Evolutionary conservation across 495 filamentous ascomycete genomes (phyloP).

Genomic region (Aspergillus egyptiacus): DNA sequence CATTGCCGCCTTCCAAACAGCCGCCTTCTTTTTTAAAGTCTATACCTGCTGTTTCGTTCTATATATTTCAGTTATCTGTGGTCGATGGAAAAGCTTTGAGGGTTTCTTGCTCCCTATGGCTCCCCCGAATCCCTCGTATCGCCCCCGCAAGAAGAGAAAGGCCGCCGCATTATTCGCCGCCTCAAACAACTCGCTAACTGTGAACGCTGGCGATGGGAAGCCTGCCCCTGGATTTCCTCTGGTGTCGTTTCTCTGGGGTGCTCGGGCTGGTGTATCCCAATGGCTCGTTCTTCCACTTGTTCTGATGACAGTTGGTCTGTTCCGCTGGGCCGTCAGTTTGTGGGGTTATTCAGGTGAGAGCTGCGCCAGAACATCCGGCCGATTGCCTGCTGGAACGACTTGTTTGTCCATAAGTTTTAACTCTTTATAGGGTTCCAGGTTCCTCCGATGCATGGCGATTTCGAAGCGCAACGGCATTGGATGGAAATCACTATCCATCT

Average conservation of each 20-base stretch:
- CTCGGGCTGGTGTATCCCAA: conserved; percentile 76
- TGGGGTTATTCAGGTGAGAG: conserved; percentile 88
- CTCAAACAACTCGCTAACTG: conserved; percentile 47
- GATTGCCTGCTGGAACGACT: too few relatives aligned
- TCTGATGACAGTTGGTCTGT: conserved; percentile 84
- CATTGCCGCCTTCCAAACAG: too few relatives aligned
- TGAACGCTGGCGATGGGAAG: conserved; percentile 35
- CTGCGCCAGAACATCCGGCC: not conserved
- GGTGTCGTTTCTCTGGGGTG: conserved; percentile 86
- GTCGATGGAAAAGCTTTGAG: conserved; percentile 27
- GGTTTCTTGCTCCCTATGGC: conserved; percentile 24
- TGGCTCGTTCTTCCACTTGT: conserved; percentile 86
- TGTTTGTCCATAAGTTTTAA: too few relatives aligned
- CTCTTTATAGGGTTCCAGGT: conserved; percentile 58
- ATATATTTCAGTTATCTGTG: not conserved
- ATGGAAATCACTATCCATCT: conserved; percentile 92
- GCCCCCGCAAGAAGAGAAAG: conserved; percentile 56
- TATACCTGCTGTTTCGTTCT: not conserved
- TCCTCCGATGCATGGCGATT: conserved; percentile 92
- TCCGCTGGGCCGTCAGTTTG: conserved; percentile 84
- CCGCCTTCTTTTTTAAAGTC: not conserved
- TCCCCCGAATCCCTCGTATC: conserved; percentile 36
- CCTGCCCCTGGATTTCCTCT: conserved; percentile 68
- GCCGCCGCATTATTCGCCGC: conserved; percentile 37
- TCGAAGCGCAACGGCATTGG: conserved; percentile 97